Evolutionary conservation across 1,284 basidiomycete genomes (phyloP).

Genomic region (Coriolopsis trogii): DNA sequence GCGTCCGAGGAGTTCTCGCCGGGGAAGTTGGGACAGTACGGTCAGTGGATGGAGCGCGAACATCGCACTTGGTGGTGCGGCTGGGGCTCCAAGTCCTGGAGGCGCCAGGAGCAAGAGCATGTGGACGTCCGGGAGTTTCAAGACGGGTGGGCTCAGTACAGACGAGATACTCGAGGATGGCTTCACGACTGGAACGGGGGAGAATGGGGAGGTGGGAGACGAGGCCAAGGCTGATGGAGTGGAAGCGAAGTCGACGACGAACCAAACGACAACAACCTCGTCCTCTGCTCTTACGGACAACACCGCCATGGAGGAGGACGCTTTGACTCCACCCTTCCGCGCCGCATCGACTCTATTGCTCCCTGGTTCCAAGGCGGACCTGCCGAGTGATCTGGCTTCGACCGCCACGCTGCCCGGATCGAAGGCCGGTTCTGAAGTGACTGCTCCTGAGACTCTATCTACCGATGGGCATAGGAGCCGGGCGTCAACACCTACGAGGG

Average conservation of each 20-base stretch:
- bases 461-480: slow-evolving; percentile 9
- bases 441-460: slow-evolving; percentile 11
- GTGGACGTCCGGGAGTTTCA: slow-evolving; percentile 57
- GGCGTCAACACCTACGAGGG: slow-evolving; percentile 20
- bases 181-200: slow-evolving; percentile 17
- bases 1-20: slow-evolving; percentile 75
- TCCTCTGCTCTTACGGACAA: too few relatives aligned
- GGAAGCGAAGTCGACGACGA: slow-evolving; percentile 1
- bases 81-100: slow-evolving; percentile 41
- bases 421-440: slow-evolving; percentile 14
- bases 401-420: slow-evolving; percentile 17
- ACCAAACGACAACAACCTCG: neutral
- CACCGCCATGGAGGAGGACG: too few relatives aligned
- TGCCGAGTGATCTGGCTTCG: slow-evolving; percentile 3
- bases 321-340: slow-evolving; percentile 7
- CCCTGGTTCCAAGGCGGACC: slow-evolving; percentile 8
- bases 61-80: slow-evolving; percentile 32
- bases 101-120: slow-evolving; percentile 53
- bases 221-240: neutral
- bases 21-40: slow-evolving; percentile 85
- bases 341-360: too few relatives aligned
- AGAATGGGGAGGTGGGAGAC: slow-evolving; percentile 11
- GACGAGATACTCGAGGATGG: slow-evolving; percentile 32
- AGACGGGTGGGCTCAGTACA: slow-evolving; percentile 52
- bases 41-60: slow-evolving; percentile 80